Percentiles rank a stretch among this genome's conserved stretches.
Evolutionary conservation across 257 asterid species (phyloP).

Genomic region (Datura wrightii): DNA sequence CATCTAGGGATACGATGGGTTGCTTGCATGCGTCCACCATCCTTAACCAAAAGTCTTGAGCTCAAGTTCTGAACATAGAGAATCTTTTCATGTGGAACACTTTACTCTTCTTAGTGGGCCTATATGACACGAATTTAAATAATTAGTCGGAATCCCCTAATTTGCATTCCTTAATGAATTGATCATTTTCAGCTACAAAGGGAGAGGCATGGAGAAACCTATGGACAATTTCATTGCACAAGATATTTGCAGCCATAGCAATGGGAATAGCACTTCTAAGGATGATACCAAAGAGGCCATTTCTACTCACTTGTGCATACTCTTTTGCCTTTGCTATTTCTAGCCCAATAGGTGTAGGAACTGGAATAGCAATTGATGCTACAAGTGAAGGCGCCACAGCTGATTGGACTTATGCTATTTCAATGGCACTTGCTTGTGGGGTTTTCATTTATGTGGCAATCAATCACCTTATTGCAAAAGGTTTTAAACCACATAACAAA

Average conservation of each 20-base stretch:
- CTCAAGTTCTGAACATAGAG: background rate
- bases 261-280: conserved; percentile 90
- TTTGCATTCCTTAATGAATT: too few relatives aligned
- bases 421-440: conserved; percentile 88
- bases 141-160: too few relatives aligned
- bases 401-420: conserved; percentile 82
- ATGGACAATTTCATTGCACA: conserved; percentile 89
- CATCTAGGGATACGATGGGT: background rate
- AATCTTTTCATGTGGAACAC: background rate
- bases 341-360: conserved; percentile 85
- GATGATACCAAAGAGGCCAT: conserved; percentile 89
- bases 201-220: conserved; percentile 81
- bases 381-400: conserved; percentile 67
- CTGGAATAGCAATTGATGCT: conserved; percentile 88
- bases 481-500: conserved; percentile 58
- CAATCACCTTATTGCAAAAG: conserved; percentile 76
- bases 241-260: conserved; percentile 85
- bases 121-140: too few relatives aligned
- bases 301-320: conserved; percentile 61
- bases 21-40: background rate
- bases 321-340: conserved; percentile 84
- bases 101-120: background rate
- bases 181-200: conserved; percentile 53
- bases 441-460: conserved; percentile 82
- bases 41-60: background rate